Percentiles rank a stretch among this genome's conserved stretches.
Conservation (phyloP, 805 yeast genomes). For the Pichia kluyveri region DNA sequence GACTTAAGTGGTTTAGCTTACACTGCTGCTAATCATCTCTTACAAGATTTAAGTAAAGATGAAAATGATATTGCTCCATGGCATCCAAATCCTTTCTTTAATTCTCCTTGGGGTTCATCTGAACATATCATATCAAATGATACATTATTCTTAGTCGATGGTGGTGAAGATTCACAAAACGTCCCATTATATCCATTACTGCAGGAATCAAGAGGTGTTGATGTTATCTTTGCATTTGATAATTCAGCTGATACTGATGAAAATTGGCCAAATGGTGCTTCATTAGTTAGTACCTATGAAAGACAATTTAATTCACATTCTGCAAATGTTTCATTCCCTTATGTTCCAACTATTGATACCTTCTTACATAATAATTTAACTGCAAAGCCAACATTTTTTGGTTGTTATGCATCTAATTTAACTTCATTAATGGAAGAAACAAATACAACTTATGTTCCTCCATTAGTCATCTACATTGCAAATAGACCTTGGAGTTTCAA, state of each 20-base stretch:
- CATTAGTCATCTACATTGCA: constrained; percentile 70
- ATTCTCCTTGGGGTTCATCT: constrained; percentile 30
- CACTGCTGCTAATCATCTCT: constrained; percentile 35
- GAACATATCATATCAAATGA: constrained; percentile 31
- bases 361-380: constrained; percentile 55
- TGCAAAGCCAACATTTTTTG: constrained; percentile 70
- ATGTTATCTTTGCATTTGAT: constrained; percentile 56
- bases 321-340: constrained; percentile 61
- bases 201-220: constrained; percentile 52
- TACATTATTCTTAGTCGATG: constrained; percentile 56
- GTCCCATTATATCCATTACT: constrained; percentile 60
- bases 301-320: constrained; percentile 50
- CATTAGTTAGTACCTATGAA: constrained; percentile 45
- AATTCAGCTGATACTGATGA: constrained; percentile 55
- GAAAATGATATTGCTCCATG: constrained; percentile 65
- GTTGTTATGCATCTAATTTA: constrained; percentile 62
- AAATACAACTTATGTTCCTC: constrained; percentile 40
- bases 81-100: constrained; percentile 62
- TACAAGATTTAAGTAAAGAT: constrained; percentile 32
- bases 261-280: constrained; percentile 61
- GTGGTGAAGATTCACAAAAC: constrained; percentile 72
- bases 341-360: constrained; percentile 63
- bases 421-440: constrained; percentile 38
- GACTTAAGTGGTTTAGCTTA: constrained; percentile 38
- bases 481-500: constrained; percentile 57